These are phyloP conservation scores for Punica granatum DNA, from an alignment of 345 rosid species.

Conservation along the genomic window DNA sequence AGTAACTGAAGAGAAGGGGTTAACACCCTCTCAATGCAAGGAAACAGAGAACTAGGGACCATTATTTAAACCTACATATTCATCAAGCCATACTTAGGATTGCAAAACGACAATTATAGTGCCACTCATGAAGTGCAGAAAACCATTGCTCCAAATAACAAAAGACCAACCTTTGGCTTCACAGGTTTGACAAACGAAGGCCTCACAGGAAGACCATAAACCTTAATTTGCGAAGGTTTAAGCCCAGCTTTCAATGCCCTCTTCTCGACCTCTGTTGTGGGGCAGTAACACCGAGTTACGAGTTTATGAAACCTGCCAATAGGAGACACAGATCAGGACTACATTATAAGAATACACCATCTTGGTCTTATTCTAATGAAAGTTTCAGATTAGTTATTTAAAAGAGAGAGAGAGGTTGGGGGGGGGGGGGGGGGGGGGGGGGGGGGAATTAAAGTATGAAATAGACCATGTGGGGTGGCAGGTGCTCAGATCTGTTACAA, in stretches of 20 bases:
- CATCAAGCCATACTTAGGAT: too few species aligned
- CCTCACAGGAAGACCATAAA: slow-evolving; percentile 94
- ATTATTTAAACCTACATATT: too few species aligned
- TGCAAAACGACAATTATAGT: background rate
- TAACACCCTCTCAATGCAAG: too few species aligned
- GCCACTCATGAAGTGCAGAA: background rate
- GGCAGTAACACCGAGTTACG: slow-evolving; percentile 98
- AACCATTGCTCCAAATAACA: background rate
- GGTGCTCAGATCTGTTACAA: slow-evolving; percentile 90
- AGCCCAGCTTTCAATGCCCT: slow-evolving; percentile 92
- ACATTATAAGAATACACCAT: slow-evolving; percentile 5
- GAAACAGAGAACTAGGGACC: too few species aligned
- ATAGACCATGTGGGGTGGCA: slow-evolving; percentile 95
- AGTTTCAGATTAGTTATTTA: background rate
- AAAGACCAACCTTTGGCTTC: slow-evolving; percentile 65
- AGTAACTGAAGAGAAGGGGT: too few species aligned
- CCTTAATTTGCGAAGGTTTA: slow-evolving; percentile 71
- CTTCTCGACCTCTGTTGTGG: slow-evolving; percentile 81
- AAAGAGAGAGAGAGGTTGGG: background rate
- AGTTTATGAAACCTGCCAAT: slow-evolving; percentile 93
- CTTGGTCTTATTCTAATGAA: background rate
- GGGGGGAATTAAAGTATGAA: background rate
- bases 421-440: too few species aligned
- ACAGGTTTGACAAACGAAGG: slow-evolving; percentile 96
- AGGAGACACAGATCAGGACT: slow-evolving; percentile 12